Percentiles rank a stretch among this genome's conserved stretches.
phyloP scores from a whole-genome alignment of 179 eudicot genomes.

The Monotropa hypopitys region DNA sequence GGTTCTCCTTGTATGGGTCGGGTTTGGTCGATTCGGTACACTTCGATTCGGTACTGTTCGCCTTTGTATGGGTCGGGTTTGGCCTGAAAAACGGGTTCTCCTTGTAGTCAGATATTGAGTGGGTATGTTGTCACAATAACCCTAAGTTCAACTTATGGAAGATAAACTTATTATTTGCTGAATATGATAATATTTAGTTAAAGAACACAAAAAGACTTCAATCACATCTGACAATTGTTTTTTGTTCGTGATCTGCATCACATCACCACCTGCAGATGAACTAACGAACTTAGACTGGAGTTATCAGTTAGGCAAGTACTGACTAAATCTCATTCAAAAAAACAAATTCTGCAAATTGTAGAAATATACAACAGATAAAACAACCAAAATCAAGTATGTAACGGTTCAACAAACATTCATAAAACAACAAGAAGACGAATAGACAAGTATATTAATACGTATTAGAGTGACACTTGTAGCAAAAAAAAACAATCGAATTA shows the following conservation, averaged over 20 bases:
- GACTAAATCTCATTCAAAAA: neutral
- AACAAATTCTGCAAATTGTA: neutral
- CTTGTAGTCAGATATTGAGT: neutral
- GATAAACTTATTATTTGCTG: neutral
- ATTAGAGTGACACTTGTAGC: conserved; percentile 1
- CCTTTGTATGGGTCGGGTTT: no score
- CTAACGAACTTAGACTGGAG: conserved; percentile 30
- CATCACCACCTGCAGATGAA: conserved; percentile 87
- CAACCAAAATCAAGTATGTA: neutral
- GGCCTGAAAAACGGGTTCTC: no score
- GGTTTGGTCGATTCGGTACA: no score
- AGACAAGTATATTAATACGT: neutral
- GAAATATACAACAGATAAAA: neutral
- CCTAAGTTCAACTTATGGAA: neutral
- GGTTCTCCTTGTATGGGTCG: no score
- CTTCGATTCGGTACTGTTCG: no score
- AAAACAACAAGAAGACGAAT: neutral
- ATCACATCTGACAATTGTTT: conserved; percentile 51
- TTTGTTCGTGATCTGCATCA: conserved; percentile 56
- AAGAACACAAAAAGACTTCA: conserved; percentile 44
- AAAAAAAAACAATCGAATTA: neutral
- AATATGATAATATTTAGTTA: conserved; percentile 1
- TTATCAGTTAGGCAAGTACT: conserved; percentile 10
- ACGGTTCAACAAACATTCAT: neutral
- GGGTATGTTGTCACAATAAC: neutral